Evolutionary conservation across 78 protist genomes (phyloP).

Genomic region (Fonticula alba): DNA sequence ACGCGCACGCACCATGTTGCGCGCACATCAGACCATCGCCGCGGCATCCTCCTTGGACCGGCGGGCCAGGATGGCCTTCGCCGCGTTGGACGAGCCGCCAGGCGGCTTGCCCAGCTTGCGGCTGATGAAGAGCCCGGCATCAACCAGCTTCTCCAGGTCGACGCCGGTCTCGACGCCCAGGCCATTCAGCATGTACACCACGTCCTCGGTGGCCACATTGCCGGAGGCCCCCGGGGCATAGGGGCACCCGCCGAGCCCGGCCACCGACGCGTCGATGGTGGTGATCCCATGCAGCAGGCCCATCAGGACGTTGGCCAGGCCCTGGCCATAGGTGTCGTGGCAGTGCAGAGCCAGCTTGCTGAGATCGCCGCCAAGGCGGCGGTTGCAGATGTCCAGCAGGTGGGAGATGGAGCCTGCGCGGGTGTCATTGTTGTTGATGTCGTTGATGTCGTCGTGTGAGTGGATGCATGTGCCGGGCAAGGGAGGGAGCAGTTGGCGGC

Average conservation of each 20-base stretch:
- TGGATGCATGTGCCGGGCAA: no score
- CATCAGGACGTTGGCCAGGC: slow-evolving; percentile 56
- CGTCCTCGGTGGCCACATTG: slow-evolving; percentile 84
- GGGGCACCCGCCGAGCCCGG: slow-evolving; percentile 87
- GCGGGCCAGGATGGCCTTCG: no score
- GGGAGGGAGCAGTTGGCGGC: no score
- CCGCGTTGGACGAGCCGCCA: no score
- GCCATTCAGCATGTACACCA: slow-evolving; percentile 70
- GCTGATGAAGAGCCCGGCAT: slow-evolving; percentile 1
- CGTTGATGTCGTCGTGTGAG: no score
- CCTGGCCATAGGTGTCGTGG: slow-evolving; percentile 87
- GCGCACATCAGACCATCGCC: no score
- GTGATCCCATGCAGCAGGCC: slow-evolving; percentile 54
- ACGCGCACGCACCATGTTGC: no score
- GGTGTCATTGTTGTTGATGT: no score
- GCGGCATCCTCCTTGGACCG: no score
- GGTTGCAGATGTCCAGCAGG: neutral
- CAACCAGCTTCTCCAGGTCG: slow-evolving; percentile 5
- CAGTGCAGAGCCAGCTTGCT: slow-evolving; percentile 70
- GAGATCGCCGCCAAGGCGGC: neutral
- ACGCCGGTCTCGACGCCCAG: slow-evolving; percentile 41
- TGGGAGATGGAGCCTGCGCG: neutral
- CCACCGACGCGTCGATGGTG: slow-evolving; percentile 56
- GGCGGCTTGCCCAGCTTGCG: neutral
- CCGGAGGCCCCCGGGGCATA: slow-evolving; percentile 70